Conservation (phyloP, 164 flowering plant genomes). For the Vitis vinifera region DNA sequence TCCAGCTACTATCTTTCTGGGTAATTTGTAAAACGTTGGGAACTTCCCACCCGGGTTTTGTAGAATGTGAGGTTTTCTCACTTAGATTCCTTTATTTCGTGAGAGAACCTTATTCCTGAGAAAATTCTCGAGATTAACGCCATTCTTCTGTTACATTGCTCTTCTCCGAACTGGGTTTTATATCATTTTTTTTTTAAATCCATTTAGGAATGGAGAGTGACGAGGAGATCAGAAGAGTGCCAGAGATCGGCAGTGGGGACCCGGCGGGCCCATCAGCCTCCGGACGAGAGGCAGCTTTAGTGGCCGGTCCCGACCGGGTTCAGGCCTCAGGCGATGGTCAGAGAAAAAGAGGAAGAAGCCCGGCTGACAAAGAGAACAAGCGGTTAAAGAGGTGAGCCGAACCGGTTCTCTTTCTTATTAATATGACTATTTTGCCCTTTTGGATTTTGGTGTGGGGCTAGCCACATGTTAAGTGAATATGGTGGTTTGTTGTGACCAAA, state of each 20-base stretch:
- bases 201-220: conserved; percentile 85
- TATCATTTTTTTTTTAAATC: not conserved
- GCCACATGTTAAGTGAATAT: conserved; percentile 17
- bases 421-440: not conserved
- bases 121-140: not conserved
- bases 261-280: conserved; percentile 53
- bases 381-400: conserved; percentile 75
- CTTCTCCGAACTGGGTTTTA: not conserved
- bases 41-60: conserved; percentile 10
- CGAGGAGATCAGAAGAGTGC: conserved; percentile 94
- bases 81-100: not conserved
- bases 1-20: not conserved
- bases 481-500: conserved; percentile 4
- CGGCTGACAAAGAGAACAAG: conserved; percentile 94
- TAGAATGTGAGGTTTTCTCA: not conserved
- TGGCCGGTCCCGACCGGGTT: conserved; percentile 51
- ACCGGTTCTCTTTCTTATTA: not conserved
- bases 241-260: conserved; percentile 74
- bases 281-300: conserved; percentile 45
- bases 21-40: not conserved
- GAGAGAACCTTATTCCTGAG: not conserved
- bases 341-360: conserved; percentile 82
- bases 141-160: not conserved
- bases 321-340: conserved; percentile 51
- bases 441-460: not conserved